Evolutionary conservation across 1,284 basidiomycete species (phyloP).

Genomic region (Pulveroboletus sp.): DNA sequence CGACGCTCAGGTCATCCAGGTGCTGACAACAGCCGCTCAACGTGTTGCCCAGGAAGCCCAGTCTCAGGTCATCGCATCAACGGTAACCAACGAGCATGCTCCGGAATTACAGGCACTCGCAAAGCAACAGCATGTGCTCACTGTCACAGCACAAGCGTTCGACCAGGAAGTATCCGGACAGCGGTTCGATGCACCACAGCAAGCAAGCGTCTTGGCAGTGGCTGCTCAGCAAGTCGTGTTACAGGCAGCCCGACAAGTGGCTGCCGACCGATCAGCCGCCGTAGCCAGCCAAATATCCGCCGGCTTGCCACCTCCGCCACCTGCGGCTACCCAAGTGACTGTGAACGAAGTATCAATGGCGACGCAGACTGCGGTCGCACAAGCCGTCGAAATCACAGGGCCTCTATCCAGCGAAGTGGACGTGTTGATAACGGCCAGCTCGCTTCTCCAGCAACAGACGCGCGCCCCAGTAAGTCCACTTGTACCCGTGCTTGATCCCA

Average conservation of each 20-base stretch:
- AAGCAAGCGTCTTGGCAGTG: constrained; percentile 55
- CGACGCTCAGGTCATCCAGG: constrained; percentile 69
- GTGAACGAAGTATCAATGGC: constrained; percentile 76
- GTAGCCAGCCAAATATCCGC: constrained; percentile 43
- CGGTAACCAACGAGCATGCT: constrained; percentile 44
- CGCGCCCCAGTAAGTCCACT: constrained; percentile 35
- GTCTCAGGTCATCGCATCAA: constrained; percentile 59
- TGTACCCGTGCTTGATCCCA: constrained; percentile 29
- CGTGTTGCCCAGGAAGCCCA: constrained; percentile 74
- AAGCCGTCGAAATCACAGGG: constrained; percentile 44
- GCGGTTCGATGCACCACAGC: constrained; percentile 45
- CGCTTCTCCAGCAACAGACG: constrained; percentile 38
- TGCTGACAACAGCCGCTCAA: constrained; percentile 71
- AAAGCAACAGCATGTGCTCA: constrained; percentile 78
- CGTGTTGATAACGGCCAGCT: constrained; percentile 38
- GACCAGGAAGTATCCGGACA: constrained; percentile 64
- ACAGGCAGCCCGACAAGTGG: constrained; percentile 72
- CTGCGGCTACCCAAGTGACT: constrained; percentile 60
- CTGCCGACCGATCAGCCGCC: constrained; percentile 51
- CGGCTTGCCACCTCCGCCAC: constrained; percentile 40
- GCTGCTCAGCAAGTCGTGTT: constrained; percentile 79
- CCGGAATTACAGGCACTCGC: constrained; percentile 64
- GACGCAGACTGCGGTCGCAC: constrained; percentile 56
- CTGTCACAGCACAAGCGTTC: constrained; percentile 73
- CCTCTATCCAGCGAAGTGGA: constrained; percentile 41